These are phyloP conservation scores for Rhynchosporium secalis DNA, from an alignment of 2,329 filamentous ascomycete species.

Conservation along the genomic window DNA sequence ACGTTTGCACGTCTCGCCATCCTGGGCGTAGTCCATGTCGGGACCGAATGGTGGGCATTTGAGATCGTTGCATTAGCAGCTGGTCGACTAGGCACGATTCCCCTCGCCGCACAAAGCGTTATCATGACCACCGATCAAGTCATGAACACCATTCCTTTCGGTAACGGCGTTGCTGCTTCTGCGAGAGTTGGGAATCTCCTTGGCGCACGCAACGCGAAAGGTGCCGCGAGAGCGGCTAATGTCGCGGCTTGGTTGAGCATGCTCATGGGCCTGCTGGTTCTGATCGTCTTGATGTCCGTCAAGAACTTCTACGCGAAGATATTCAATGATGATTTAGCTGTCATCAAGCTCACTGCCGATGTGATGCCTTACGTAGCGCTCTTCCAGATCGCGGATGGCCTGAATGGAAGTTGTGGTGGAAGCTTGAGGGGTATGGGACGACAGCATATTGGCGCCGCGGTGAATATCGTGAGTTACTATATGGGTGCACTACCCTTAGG, in stretches of 20 bases:
- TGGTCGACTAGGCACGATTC: constrained; percentile 74
- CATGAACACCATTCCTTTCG: constrained; percentile 79
- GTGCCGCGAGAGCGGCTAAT: constrained; percentile 72
- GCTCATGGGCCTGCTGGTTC: constrained; percentile 64
- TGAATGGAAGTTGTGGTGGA: constrained; percentile 84
- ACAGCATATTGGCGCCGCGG: constrained; percentile 79
- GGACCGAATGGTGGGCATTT: constrained; percentile 94
- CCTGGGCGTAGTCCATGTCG: constrained; percentile 78
- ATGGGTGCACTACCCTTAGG: constrained; percentile 77
- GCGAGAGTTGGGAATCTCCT: constrained; percentile 78
- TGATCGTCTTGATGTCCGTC: constrained; percentile 68
- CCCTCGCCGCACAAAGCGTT: constrained; percentile 79
- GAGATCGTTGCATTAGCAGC: constrained; percentile 85
- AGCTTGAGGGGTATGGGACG: constrained; percentile 79
- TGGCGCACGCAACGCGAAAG: constrained; percentile 63
- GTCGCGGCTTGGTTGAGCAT: constrained; percentile 73
- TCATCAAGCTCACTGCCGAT: constrained; percentile 70
- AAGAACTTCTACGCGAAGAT: constrained; percentile 73
- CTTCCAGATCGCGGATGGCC: constrained; percentile 86
- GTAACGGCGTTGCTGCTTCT: constrained; percentile 78
- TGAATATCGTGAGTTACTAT: constrained; percentile 84
- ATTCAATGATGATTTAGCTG: constrained; percentile 76
- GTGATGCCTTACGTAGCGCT: constrained; percentile 86
- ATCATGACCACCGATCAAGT: constrained; percentile 90
- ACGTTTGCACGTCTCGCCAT: constrained; percentile 74